phyloP scores from a whole-genome alignment of 2,329 filamentous ascomycete genomes.

The Waltergamsia citrina region DNA sequence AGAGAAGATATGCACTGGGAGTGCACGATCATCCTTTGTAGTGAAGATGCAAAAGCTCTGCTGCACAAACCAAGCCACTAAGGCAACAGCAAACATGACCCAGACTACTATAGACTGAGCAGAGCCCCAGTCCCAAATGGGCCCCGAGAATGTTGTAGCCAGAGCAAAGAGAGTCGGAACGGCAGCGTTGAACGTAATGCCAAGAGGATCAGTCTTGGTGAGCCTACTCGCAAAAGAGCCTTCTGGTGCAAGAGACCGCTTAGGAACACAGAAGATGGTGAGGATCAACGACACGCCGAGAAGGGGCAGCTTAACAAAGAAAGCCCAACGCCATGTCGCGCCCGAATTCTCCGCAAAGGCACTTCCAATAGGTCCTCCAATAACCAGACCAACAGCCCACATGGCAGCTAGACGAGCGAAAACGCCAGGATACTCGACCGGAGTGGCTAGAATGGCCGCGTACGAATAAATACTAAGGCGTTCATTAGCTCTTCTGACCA shows the following conservation, averaged over 20 bases:
- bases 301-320: slow-evolving; percentile 41
- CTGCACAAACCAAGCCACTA: slow-evolving; percentile 33
- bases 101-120: slow-evolving; percentile 34
- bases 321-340: slow-evolving; percentile 34
- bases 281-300: slow-evolving; percentile 29
- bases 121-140: slow-evolving; percentile 36
- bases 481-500: background rate
- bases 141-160: slow-evolving; percentile 40
- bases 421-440: slow-evolving; percentile 11
- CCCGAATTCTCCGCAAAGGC: slow-evolving; percentile 20
- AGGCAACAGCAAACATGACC: slow-evolving; percentile 30
- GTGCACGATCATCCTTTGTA: slow-evolving; percentile 26
- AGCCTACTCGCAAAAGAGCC: slow-evolving; percentile 10
- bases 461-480: slow-evolving; percentile 7
- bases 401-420: slow-evolving; percentile 16
- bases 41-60: slow-evolving; percentile 37
- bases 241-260: slow-evolving; percentile 14
- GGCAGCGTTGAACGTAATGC: slow-evolving; percentile 16
- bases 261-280: slow-evolving; percentile 32
- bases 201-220: slow-evolving; percentile 18
- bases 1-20: slow-evolving; percentile 32
- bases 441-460: slow-evolving; percentile 16
- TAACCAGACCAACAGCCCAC: slow-evolving; percentile 13
- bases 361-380: slow-evolving; percentile 15
- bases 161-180: slow-evolving; percentile 30